Base-by-base conservation (phyloP, 768 basidiomycete genomes). In the Leccinum fibrillosum region DNA sequence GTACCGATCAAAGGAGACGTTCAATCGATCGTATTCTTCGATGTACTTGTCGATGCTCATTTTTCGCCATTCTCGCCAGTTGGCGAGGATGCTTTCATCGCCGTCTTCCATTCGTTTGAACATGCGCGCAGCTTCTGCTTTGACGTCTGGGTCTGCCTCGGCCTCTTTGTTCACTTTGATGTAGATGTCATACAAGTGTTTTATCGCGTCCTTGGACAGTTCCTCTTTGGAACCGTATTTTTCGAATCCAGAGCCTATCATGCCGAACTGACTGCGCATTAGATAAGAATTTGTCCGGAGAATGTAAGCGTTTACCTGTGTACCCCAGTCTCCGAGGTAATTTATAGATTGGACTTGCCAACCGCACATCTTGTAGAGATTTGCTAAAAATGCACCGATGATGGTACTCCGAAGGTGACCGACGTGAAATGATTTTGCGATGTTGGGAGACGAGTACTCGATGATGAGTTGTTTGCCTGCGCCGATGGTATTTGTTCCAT, bases 291-390 rank as follows among this genome's bases (percentile, higher is more conserved):
- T 37, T 12, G 25, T 15, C 2, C 12, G 26, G n/a, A 28, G 12
- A 26, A 19, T 12, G 28, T 13, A 17, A 2, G n/a, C 21, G 0
- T 17, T 70, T 39, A 93, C 94, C 82, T 98, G 96, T 44, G 94
- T 98, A 23, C 96, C 96, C 96, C 95, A 98, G 69, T 98, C 96
- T 2, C 96, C 96, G 15, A 98, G 82, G 71, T 99, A 99, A 72
- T 99, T 99, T 74, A 98, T 77, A 2, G 89, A 82, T 37, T 83
- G 73, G n/a, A 95, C 94, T 7, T 93, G 83, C 94, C 93, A 98
- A 15, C 96, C 95, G 66, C 89, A 92, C 7, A 92, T 82, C 68
- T 86, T 88, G 79, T 98, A 96, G 44, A 98, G 66, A 74, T 98
- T 98, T 10, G 84, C 79, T 58, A 98, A 74, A 78, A 97, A 97